Evolutionary conservation across 2,329 filamentous ascomycete species (phyloP).

Genomic region (Fusarium praegraminearum): DNA sequence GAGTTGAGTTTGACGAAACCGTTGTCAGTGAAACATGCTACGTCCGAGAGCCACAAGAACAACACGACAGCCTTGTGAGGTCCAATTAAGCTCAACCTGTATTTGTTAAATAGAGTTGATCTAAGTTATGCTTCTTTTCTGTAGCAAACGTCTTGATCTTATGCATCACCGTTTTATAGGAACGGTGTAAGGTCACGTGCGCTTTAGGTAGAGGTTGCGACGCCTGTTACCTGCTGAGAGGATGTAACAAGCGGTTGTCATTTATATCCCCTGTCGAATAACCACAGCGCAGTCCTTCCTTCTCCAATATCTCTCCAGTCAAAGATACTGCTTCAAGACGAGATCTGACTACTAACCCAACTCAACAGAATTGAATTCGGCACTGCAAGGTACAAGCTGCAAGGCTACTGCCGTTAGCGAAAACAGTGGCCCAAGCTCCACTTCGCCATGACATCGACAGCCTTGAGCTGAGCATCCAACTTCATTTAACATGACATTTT

Average conservation of each 20-base stretch:
- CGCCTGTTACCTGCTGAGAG: too few species aligned
- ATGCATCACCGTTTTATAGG: neutral
- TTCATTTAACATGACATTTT: constrained; percentile 5
- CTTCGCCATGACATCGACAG: constrained; percentile 7
- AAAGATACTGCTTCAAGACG: too few species aligned
- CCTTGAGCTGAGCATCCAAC: constrained; percentile 3
- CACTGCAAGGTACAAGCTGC: neutral
- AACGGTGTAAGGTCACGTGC: neutral
- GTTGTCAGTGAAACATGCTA: neutral
- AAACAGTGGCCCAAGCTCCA: constrained; percentile 9
- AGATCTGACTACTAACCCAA: too few species aligned
- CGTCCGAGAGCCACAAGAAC: too few species aligned
- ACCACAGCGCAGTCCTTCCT: too few species aligned
- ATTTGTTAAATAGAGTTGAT: neutral
- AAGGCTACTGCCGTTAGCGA: neutral
- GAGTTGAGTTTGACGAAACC: neutral
- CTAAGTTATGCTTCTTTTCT: constrained; percentile 2
- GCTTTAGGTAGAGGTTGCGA: neutral
- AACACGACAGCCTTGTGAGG: too few species aligned
- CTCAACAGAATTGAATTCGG: too few species aligned
- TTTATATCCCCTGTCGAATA: too few species aligned
- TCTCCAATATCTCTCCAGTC: too few species aligned
- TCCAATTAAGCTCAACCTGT: neutral
- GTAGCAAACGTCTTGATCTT: neutral
- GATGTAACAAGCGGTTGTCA: too few species aligned